phyloP scores from a whole-genome alignment of 2,329 filamentous ascomycete species.

The Botrytis fabae region DNA sequence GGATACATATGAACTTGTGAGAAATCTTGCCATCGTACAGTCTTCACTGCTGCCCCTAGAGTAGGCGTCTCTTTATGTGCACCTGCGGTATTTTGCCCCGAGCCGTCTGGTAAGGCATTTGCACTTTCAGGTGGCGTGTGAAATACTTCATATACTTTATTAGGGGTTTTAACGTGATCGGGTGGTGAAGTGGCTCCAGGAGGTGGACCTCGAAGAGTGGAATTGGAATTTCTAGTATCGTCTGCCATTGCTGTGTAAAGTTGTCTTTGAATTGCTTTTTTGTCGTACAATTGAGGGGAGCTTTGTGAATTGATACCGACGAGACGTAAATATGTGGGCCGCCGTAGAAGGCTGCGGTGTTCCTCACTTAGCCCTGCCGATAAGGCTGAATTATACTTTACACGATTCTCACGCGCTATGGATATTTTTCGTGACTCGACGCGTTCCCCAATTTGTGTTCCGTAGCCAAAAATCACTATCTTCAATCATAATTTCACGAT shows the following conservation, averaged over 20 bases:
- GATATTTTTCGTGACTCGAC: conserved; percentile 20
- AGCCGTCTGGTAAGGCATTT: conserved; percentile 40
- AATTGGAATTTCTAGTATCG: conserved; percentile 41
- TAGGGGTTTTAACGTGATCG: conserved; percentile 40
- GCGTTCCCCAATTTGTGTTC: conserved; percentile 12
- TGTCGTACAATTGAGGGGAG: conserved; percentile 9
- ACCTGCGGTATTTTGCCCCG: conserved; percentile 41
- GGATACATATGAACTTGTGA: conserved; percentile 73
- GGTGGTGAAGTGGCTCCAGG: conserved; percentile 42
- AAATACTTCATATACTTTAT: conserved; percentile 47
- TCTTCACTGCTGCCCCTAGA: conserved; percentile 64
- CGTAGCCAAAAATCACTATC: conserved; percentile 1
- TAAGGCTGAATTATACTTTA: conserved; percentile 20
- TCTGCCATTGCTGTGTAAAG: conserved; percentile 37
- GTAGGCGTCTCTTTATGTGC: conserved; percentile 41
- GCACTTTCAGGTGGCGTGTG: conserved; percentile 37
- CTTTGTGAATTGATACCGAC: conserved; percentile 12
- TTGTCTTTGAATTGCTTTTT: not conserved
- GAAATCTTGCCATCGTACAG: conserved; percentile 69
- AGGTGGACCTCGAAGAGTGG: conserved; percentile 39
- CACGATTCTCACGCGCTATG: not conserved
- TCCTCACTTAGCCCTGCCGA: not conserved
- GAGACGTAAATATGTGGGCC: conserved; percentile 1
- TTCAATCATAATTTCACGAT: conserved; percentile 20
- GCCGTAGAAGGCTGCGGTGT: conserved; percentile 13